Evolutionary conservation across 2,329 filamentous ascomycete species (phyloP), one percentile per base, ranked within the genome.

Genomic region (Cladosporium sp.): DNA sequence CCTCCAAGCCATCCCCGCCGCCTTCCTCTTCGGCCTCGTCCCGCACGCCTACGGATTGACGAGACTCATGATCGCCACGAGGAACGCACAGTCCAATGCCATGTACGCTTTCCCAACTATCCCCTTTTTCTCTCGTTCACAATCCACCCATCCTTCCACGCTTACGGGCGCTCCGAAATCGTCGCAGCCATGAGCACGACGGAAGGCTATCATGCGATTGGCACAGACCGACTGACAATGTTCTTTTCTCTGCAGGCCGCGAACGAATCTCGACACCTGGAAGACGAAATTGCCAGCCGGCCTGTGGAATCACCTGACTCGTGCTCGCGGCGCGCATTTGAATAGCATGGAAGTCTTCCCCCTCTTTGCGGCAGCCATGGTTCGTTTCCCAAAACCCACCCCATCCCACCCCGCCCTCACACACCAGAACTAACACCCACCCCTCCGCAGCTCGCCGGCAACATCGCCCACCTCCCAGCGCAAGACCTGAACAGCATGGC

Each of bases 341-440:
- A 78, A 77, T 49, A 66, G 71, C 0, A 67, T 76, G 11, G 74
- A 71, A 48, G 67, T 70, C 45, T 73, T 66, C 47, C 57, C 69
- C 0, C 52, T 75, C 1, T 70, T 74, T 55, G 57, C 62, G 3
- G 64, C 62, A 0, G 68, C 66, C 3, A 60, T 75, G 53, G 51
- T 69, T 35, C 12, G 54, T 47, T 16, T 13, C 4, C 8, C 15
- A n/a, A n/a, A n/a, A n/a, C 22, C 9, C 22, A 4, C 22, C 22
- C 22, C 9, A 3, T n/a, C 6, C 1, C n/a, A 6, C 20, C 18
- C 1, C 7, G 8, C 5, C 32, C 15, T n/a, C 13, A 5, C 32
- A 5, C 9, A 1, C 7, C n/a, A 16, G n/a, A 7, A 9, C 3
- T 16, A 7, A 43, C 4, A n/a, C n/a, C n/a, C n/a, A n/a, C n/a